A percentile compares a stretch with the other conserved stretches of the same genome.
phyloP scores from a whole-genome alignment of 2,329 filamentous ascomycete genomes.

The Penicillium sp. region DNA sequence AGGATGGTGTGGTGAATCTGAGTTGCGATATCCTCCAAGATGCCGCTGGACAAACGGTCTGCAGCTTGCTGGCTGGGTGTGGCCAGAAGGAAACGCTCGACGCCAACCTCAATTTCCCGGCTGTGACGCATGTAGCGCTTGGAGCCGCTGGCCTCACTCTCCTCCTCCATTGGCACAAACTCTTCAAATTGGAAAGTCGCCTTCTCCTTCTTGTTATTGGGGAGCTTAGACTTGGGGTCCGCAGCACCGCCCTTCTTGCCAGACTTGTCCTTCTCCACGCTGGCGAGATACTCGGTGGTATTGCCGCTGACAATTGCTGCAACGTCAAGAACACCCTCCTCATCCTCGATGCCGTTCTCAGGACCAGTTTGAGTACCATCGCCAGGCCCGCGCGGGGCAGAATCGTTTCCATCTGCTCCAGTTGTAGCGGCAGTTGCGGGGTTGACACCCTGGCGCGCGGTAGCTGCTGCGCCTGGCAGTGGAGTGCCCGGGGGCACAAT shows the following conservation, averaged over 20 bases:
- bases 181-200: conserved; percentile 61
- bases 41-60: conserved; percentile 50
- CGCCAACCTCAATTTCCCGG: conserved; percentile 58
- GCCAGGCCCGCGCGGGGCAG: conserved; percentile 51
- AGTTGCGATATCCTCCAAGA: conserved; percentile 78
- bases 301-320: conserved; percentile 62
- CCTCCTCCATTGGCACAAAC: conserved; percentile 51
- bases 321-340: conserved; percentile 61
- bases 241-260: conserved; percentile 50
- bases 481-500: conserved; percentile 53
- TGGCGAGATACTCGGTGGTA: conserved; percentile 59
- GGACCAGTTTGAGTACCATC: conserved; percentile 52
- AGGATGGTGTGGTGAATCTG: conserved; percentile 80
- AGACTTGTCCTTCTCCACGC: conserved; percentile 59
- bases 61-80: conserved; percentile 36
- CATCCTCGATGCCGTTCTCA: conserved; percentile 50
- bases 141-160: conserved; percentile 48
- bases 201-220: conserved; percentile 57
- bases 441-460: conserved; percentile 44
- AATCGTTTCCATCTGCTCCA: conserved; percentile 42
- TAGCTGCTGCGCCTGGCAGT: conserved; percentile 49
- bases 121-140: conserved; percentile 51
- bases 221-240: conserved; percentile 49
- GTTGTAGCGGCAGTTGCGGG: conserved; percentile 56
- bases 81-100: conserved; percentile 58